Conservation (phyloP, 306 rosid genomes). For the Begonia fuchsioides region DNA sequence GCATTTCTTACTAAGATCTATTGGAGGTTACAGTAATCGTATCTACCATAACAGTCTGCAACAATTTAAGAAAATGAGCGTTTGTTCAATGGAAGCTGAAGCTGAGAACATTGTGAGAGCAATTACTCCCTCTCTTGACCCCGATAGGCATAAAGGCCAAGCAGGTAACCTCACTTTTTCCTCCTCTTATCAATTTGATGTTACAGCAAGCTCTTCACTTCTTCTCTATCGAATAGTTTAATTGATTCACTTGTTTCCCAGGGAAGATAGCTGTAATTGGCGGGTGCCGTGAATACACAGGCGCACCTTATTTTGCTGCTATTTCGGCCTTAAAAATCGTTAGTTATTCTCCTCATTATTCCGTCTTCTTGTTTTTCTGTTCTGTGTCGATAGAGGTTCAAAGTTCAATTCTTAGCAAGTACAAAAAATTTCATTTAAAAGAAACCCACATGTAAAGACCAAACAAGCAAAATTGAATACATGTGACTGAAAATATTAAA, state of each 20-base stretch:
- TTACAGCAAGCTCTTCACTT: too few species aligned
- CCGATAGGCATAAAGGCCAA: constrained; percentile 63
- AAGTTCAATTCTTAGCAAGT: too few species aligned
- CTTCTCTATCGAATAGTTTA: background rate
- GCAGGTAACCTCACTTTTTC: constrained; percentile 37
- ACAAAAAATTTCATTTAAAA: too few species aligned
- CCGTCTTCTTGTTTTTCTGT: background rate
- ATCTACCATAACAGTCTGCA: constrained; percentile 24
- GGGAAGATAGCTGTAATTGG: constrained; percentile 88
- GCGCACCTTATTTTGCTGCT: constrained; percentile 96
- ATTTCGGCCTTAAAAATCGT: constrained; percentile 85
- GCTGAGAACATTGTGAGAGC: constrained; percentile 43
- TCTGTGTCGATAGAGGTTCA: constrained; percentile 1
- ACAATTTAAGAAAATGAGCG: constrained; percentile 14
- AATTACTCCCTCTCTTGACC: constrained; percentile 64
- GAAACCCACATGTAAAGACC: too few species aligned
- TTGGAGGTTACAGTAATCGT: constrained; percentile 28
- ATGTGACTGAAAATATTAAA: too few species aligned
- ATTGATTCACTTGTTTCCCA: constrained; percentile 25
- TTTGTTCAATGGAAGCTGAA: constrained; percentile 35
- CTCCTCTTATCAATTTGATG: background rate
- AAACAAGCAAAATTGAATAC: too few species aligned
- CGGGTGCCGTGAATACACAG: constrained; percentile 97
- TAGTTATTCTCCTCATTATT: constrained; percentile 12
- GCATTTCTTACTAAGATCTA: constrained; percentile 48